Conservation (phyloP, 768 basidiomycete species). For the Plicaturopsis crispa region DNA sequence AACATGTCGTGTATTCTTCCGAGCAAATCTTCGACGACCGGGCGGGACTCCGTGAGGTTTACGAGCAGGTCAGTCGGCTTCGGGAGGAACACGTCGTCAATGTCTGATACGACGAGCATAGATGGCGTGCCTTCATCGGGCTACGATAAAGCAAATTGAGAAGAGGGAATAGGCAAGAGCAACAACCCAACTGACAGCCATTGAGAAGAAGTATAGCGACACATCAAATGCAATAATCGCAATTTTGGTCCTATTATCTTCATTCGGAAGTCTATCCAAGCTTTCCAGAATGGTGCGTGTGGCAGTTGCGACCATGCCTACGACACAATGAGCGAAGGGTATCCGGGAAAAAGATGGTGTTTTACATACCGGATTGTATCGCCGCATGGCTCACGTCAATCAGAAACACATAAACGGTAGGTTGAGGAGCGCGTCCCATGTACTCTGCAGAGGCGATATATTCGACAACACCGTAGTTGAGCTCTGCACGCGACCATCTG, state of each 20-base stretch:
- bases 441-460: constrained; percentile 98
- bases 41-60: constrained; percentile 80
- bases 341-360: neutral
- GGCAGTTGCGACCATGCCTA: constrained; percentile 97
- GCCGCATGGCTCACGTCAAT: constrained; percentile 94
- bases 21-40: constrained; percentile 75
- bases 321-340: neutral
- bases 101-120: constrained; percentile 96
- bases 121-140: constrained; percentile 69
- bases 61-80: constrained; percentile 96
- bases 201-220: constrained; percentile 94
- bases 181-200: constrained; percentile 50
- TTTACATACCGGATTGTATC: constrained; percentile 68
- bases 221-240: constrained; percentile 89
- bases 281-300: constrained; percentile 95
- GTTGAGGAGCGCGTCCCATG: constrained; percentile 98
- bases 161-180: neutral
- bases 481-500: constrained; percentile 87
- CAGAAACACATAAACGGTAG: constrained; percentile 93
- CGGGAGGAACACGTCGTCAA: constrained; percentile 95
- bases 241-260: constrained; percentile 87
- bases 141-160: constrained; percentile 21
- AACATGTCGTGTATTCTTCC: constrained; percentile 93
- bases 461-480: constrained; percentile 92
- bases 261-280: constrained; percentile 91